Conservation (phyloP, 352 stramenopile species). For the Phytopythium sindhum region DNA sequence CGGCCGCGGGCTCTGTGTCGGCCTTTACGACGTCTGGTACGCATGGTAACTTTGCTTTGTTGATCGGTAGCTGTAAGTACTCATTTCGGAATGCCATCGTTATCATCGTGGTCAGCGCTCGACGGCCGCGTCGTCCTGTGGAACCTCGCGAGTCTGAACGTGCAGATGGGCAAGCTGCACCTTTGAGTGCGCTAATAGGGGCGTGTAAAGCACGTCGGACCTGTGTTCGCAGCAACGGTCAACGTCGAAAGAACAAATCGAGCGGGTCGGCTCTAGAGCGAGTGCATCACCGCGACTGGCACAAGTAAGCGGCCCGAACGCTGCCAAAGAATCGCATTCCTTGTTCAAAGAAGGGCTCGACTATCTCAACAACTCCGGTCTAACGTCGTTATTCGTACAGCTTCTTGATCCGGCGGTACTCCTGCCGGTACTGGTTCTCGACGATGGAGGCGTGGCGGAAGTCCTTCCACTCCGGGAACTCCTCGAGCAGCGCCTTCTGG, state of each 20-base stretch:
- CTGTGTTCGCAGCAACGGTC: background rate
- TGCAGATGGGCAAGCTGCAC: conserved; percentile 78
- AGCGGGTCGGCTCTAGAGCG: background rate
- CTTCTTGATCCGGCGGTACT: conserved; percentile 89
- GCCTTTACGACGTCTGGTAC: conserved; percentile 85
- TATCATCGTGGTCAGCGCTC: conserved; percentile 38
- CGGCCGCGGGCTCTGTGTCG: conserved; percentile 48
- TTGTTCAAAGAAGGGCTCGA: background rate
- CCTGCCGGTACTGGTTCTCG: conserved; percentile 86
- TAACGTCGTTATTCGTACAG: conserved; percentile 83
- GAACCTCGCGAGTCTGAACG: conserved; percentile 68
- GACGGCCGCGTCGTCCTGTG: conserved; percentile 81
- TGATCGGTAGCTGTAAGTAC: background rate
- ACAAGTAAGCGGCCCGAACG: background rate
- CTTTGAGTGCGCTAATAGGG: conserved; percentile 34
- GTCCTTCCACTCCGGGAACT: conserved; percentile 83
- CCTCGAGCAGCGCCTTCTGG: conserved; percentile 76
- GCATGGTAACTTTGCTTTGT: background rate
- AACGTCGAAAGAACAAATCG: background rate
- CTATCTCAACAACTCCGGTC: background rate
- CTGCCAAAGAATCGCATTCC: background rate
- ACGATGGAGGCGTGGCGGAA: conserved; percentile 87
- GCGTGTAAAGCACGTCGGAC: background rate
- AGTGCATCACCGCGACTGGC: background rate
- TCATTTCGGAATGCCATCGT: background rate